These are phyloP conservation scores for Colletotrichum australisinense DNA, from an alignment of 2,329 filamentous ascomycete genomes.

Conservation along the genomic window DNA sequence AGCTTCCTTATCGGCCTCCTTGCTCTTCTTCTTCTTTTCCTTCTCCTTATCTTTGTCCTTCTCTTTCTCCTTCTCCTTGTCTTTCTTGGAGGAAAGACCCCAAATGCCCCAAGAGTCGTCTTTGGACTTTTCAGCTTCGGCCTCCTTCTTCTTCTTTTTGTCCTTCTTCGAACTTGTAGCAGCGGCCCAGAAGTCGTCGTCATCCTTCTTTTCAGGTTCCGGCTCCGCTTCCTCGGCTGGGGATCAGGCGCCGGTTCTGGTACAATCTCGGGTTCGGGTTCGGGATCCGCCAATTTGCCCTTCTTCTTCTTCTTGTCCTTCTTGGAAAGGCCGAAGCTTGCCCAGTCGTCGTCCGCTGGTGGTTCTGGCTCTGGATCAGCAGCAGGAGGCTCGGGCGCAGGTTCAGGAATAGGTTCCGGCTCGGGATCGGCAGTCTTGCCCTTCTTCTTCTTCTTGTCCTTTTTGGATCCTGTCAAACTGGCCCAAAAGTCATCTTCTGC, in stretches of 20 bases:
- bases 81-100: conserved; percentile 41
- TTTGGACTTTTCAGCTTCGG: conserved; percentile 38
- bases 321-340: conserved; percentile 40
- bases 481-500: conserved; percentile 47
- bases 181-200: conserved; percentile 46
- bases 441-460: conserved; percentile 49
- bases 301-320: conserved; percentile 45
- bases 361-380: conserved; percentile 36
- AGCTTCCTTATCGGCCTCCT: conserved; percentile 40
- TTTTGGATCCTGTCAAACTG: conserved; percentile 41
- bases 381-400: conserved; percentile 34
- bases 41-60: conserved; percentile 41
- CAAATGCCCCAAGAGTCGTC: conserved; percentile 39
- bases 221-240: conserved; percentile 38
- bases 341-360: conserved; percentile 42
- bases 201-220: conserved; percentile 47
- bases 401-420: conserved; percentile 7
- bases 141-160: conserved; percentile 45
- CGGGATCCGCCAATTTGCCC: conserved; percentile 39
- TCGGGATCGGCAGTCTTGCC: conserved; percentile 38
- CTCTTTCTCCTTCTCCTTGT: conserved; percentile 42
- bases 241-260: conserved; percentile 19
- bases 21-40: conserved; percentile 43
- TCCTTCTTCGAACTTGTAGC: conserved; percentile 44
- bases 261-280: conserved; percentile 25